Conservation (phyloP, 331 rosid species). For the Malus hybrid region DNA sequence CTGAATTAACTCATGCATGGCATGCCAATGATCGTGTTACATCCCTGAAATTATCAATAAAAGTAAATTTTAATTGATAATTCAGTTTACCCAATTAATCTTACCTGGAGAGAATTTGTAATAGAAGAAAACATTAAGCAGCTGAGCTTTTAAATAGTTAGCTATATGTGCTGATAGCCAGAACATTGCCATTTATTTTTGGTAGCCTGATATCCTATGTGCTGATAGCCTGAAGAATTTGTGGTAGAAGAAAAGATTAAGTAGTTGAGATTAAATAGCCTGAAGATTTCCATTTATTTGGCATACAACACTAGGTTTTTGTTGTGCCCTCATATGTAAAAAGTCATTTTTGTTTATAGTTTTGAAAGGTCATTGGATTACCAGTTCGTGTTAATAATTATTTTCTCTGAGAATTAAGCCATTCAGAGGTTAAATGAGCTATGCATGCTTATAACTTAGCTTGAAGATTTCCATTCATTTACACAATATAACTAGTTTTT, state of each 20-base stretch:
- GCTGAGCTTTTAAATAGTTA: background rate
- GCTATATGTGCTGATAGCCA: background rate
- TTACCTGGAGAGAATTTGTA: background rate
- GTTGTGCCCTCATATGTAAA: background rate
- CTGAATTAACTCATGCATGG: conserved; percentile 79
- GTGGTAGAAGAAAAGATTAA: too few species aligned
- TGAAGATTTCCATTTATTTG: background rate
- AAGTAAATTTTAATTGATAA: conserved; percentile 35
- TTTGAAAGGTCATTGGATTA: background rate
- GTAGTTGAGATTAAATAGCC: background rate
- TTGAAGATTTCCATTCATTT: background rate
- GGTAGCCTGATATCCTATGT: too few species aligned
- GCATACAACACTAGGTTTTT: background rate
- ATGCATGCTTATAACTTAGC: background rate
- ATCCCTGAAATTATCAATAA: conserved; percentile 63
- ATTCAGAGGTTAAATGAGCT: background rate
- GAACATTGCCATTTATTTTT: background rate
- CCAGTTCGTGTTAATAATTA: background rate
- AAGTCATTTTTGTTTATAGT: background rate
- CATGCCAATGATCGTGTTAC: conserved; percentile 71
- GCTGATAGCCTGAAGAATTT: too few species aligned
- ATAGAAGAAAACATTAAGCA: background rate
- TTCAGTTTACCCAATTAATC: background rate
- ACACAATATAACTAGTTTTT: background rate
- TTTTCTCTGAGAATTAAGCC: background rate